Conservation (phyloP, 2,329 filamentous ascomycete species). For the Bipolaris cookei region DNA sequence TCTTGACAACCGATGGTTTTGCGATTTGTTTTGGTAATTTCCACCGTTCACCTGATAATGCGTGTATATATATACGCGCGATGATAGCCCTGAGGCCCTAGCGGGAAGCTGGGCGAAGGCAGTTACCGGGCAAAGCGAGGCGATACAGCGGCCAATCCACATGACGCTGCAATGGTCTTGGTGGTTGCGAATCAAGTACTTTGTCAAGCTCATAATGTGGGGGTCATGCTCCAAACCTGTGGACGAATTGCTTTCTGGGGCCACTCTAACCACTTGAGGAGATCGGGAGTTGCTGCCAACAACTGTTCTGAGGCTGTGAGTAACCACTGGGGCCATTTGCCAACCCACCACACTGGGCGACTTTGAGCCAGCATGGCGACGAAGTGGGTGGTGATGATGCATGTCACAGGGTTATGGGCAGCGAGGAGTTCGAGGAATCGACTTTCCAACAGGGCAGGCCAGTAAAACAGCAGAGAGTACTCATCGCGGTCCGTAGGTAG, state of each 20-base stretch:
- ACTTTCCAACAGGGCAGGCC: conserved; percentile 31
- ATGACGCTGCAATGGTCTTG: not conserved
- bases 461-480: conserved; percentile 33
- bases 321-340: conserved; percentile 40
- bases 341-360: conserved; percentile 37
- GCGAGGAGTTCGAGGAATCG: conserved; percentile 36
- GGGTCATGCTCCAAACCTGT: conserved; percentile 6
- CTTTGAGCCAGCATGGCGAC: conserved; percentile 32
- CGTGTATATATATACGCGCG: too few relatives aligned
- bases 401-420: conserved; percentile 36
- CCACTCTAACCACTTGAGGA: conserved; percentile 39
- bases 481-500: conserved; percentile 30
- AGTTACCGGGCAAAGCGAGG: too few relatives aligned
- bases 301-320: conserved; percentile 31
- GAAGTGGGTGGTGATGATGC: conserved; percentile 38
- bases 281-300: conserved; percentile 33
- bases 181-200: not conserved
- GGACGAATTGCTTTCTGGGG: conserved; percentile 27
- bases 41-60: too few relatives aligned
- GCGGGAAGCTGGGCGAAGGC: too few relatives aligned
- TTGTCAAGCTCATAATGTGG: not conserved
- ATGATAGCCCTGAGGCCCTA: too few relatives aligned
- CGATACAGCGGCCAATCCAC: not conserved
- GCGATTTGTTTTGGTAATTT: too few relatives aligned
- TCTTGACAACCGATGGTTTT: too few relatives aligned